Conservation (phyloP, 2,329 filamentous ascomycete genomes). For the Incumbomyces delicatus region DNA sequence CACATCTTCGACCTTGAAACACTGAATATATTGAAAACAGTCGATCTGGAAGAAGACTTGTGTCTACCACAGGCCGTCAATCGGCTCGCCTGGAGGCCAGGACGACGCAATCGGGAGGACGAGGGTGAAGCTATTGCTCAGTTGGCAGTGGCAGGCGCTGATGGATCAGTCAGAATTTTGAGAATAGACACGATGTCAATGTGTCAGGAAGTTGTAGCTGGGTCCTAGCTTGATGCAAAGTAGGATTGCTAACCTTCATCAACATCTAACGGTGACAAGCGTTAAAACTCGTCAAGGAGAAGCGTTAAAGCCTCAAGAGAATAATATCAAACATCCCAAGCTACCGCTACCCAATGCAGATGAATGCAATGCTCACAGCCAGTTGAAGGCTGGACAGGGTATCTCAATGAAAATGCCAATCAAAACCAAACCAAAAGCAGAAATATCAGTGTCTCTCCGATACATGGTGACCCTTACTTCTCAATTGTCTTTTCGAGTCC, state of each 20-base stretch:
- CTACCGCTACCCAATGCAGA: slow-evolving; percentile 1
- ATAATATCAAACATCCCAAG: background rate
- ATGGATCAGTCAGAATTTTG: slow-evolving; percentile 26
- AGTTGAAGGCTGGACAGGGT: slow-evolving; percentile 10
- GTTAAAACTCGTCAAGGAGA: background rate
- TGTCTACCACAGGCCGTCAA: slow-evolving; percentile 56
- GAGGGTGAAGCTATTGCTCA: slow-evolving; percentile 25
- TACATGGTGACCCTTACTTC: background rate
- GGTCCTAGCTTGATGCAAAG: background rate
- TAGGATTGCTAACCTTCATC: no score
- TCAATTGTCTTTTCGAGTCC: slow-evolving; percentile 41
- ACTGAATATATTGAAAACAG: slow-evolving; percentile 22
- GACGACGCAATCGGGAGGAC: slow-evolving; percentile 11
- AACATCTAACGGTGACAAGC: background rate
- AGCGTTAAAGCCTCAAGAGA: slow-evolving; percentile 7
- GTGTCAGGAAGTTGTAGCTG: background rate
- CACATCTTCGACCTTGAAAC: slow-evolving; percentile 28
- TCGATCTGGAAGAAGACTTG: slow-evolving; percentile 23
- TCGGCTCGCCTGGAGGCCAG: slow-evolving; percentile 60
- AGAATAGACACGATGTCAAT: slow-evolving; percentile 12
- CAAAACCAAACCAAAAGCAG: background rate
- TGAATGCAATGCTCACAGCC: slow-evolving; percentile 8
- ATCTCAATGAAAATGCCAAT: slow-evolving; percentile 2
- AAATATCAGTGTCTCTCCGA: background rate
- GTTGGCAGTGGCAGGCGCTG: slow-evolving; percentile 16